phyloP scores from a whole-genome alignment of 495 filamentous ascomycete species.

The Chlorociboria aeruginascens region DNA sequence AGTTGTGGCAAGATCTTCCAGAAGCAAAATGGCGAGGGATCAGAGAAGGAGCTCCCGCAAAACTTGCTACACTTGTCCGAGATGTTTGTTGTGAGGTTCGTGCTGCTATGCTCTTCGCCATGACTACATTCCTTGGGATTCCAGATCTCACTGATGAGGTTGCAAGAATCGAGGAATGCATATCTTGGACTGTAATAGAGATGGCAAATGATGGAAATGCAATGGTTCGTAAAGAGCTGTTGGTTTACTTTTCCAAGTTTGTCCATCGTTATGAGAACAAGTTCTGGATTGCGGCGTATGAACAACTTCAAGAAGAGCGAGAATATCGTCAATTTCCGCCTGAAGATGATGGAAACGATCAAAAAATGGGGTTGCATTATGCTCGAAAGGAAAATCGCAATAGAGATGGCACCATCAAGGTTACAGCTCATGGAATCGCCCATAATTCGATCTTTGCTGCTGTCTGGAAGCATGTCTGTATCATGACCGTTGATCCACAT shows the following conservation, averaged over 20 bases:
- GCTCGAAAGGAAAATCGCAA: slow-evolving; percentile 35
- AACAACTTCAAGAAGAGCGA: slow-evolving; percentile 78
- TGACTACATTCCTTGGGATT: slow-evolving; percentile 88
- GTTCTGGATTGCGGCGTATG: slow-evolving; percentile 83
- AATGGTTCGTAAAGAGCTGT: slow-evolving; percentile 81
- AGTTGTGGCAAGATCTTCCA: slow-evolving; percentile 81
- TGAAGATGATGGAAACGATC: slow-evolving; percentile 37
- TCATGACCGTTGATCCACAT: slow-evolving; percentile 86
- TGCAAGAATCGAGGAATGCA: slow-evolving; percentile 73
- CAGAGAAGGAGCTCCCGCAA: slow-evolving; percentile 61
- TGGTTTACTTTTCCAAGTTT: slow-evolving; percentile 89
- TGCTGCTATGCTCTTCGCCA: slow-evolving; percentile 82
- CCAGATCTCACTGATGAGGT: slow-evolving; percentile 88
- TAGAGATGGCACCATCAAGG: slow-evolving; percentile 35
- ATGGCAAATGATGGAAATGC: slow-evolving; percentile 88
- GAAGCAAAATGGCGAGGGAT: slow-evolving; percentile 95
- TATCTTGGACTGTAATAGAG: slow-evolving; percentile 71
- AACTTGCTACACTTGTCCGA: slow-evolving; percentile 68
- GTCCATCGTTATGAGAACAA: slow-evolving; percentile 84
- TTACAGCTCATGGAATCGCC: slow-evolving; percentile 45
- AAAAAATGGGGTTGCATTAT: slow-evolving; percentile 45
- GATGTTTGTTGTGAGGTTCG: slow-evolving; percentile 92
- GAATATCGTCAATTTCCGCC: slow-evolving; percentile 44
- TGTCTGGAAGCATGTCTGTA: slow-evolving; percentile 86
- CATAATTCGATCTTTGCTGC: slow-evolving; percentile 82